Base-by-base conservation (phyloP, 768 basidiomycete species). In the Agaricus bisporus region DNA sequence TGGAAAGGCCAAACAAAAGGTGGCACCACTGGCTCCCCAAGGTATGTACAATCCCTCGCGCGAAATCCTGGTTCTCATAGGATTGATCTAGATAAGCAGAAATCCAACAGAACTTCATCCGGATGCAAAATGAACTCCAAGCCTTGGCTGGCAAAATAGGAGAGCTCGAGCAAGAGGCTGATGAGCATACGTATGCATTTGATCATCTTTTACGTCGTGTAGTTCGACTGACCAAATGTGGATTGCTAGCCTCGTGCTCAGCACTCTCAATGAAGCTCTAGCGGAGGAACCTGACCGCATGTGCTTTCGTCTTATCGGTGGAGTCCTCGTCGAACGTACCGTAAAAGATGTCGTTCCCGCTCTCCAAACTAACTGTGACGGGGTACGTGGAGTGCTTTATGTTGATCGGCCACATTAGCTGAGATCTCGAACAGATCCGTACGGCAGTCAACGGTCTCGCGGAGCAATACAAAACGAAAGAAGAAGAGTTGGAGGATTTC, bases 291-390 rank as follows among this genome's bases (percentile, higher is more conserved):
- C 95, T 15, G 79, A 85, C 68, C 85, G 97, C 54, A 94, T 92
- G 73, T 98, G 97, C 70, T 99, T 98, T 73, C 85, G 95, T 49
- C 77, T 98, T 60, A 88, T 99, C 58, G 97, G 97, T 5, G 95
- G 95, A 26, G 86, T 97, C 5, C 79, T 99, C 14, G 95, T 98
- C 26, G 94, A 98, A 66, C 80, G 95, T 44, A 98, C 95, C 2
- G 97, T 98, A 43, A 85, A 88, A 65, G 95, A 98, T 60, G 91
- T 98, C 47, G 85, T 90, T 36, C 95, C 97, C 36, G 84, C 88
- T 26, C 71, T 99, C 41, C 82, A 90, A 67, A 91, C 86, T n/a
- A 98, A 94, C 63, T 76, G 81, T 48, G 86, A 93, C 63, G 91
- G 91, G 55, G 93, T 95, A 63, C 58, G 86, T 73, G 5, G 18